Conservation (phyloP, 2,329 filamentous ascomycete genomes). For the Simplicillium sp. region DNA sequence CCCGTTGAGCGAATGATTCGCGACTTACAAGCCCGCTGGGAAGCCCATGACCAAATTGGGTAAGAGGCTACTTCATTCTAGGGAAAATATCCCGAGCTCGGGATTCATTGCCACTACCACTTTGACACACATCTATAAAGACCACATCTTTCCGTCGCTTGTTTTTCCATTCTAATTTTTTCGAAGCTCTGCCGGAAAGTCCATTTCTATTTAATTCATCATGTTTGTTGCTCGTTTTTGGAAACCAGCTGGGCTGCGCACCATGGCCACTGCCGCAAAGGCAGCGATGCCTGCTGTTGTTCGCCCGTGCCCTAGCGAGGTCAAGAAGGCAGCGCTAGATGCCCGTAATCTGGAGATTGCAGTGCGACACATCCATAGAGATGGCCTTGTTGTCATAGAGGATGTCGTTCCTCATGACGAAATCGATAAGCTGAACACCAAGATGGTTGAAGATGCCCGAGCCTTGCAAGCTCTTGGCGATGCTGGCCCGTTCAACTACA, state of each 20-base stretch:
- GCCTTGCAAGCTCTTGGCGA: slow-evolving; percentile 39
- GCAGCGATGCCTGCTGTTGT: slow-evolving; percentile 12
- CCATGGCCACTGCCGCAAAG: slow-evolving; percentile 5
- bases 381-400: slow-evolving; percentile 48
- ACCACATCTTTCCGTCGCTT: no score
- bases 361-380: slow-evolving; percentile 37
- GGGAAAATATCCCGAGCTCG: slow-evolving; percentile 19
- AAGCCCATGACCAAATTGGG: not conserved
- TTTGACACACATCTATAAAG: no score
- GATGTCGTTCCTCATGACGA: slow-evolving; percentile 37
- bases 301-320: slow-evolving; percentile 29
- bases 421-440: slow-evolving; percentile 45
- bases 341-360: slow-evolving; percentile 45
- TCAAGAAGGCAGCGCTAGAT: slow-evolving; percentile 25
- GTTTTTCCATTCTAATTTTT: no score
- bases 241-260: not conserved
- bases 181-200: no score
- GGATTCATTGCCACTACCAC: slow-evolving; percentile 10
- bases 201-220: no score
- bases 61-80: not conserved
- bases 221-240: not conserved
- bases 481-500: slow-evolving; percentile 52
- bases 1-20: slow-evolving; percentile 24
- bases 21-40: slow-evolving; percentile 19
- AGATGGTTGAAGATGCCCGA: slow-evolving; percentile 50